Base-by-base conservation (phyloP, 1,284 basidiomycete genomes). In the Caloboletus inedulis region DNA sequence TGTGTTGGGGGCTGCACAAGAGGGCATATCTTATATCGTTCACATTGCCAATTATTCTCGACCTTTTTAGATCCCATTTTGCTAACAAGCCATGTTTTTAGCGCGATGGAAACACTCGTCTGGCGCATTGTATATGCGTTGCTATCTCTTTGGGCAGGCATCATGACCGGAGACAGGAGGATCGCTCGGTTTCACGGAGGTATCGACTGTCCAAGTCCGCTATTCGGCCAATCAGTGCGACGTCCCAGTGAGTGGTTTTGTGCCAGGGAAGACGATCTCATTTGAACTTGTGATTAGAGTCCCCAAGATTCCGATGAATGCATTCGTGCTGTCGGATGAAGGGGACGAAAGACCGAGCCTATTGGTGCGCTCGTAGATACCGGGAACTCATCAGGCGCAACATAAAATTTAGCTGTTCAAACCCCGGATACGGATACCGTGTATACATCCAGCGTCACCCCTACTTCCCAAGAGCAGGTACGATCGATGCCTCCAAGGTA, bases 351-450 rank as follows among this genome's bases (percentile, higher is more conserved):
- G 77, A 31, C 83, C 87, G 7, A 76, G 88, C 44, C 77, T 95
- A n/a, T 73, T 94, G 55, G 89, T 93, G 52, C 54, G 87, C 72
- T 14, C 3, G 3, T 30, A 5, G 46, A 40, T 33, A 9, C 8
- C 12, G 3, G 30, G 29, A 46, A 48, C 43, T 47, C 31, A 55
- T 9, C 34, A 30, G 47, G 21, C 10, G 35, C 36, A 19, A 23
- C 31, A 49, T 51, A 23, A 90, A 89, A 75, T 94, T 12, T 95
- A 93, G 93, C 68, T 95, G 19, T 95, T 96, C 79, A 95, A 94
- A 68, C 91, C 92, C 0, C 84, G 77, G 54, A 83, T 95, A 59
- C 81, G 81, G 12, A 70, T 95, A 27, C 80, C 90, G 1, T 94
- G 93, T 65, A 76, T 77, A 42, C 76, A 79, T 5, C 72, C 78